Evolutionary conservation across 768 basidiomycete genomes (phyloP), one percentile per base, ranked within the genome.

Genomic region (Boletus reticulatus): DNA sequence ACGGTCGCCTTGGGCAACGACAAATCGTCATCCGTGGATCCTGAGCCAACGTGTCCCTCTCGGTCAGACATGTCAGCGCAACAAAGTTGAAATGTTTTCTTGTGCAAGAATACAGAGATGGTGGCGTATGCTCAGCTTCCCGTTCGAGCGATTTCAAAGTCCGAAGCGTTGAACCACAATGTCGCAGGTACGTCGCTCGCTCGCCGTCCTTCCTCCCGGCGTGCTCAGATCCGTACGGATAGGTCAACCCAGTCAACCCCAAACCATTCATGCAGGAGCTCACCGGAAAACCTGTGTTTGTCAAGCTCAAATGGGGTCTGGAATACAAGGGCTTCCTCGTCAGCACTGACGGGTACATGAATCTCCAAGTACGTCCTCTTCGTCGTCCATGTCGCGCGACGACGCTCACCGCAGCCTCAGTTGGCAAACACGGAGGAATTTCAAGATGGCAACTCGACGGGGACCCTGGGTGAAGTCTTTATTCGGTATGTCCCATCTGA

Each of bases 261-360:
- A 98, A 98, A 77, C 97, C 97, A 7, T 98, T 98, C 78, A 82
- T 99, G 67, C 94, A 98, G 77, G 95, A 97, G 72, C 86, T 98
- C 62, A 98, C 97, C 27, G 97, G 97, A 60, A 98, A 99, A 79
- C 88, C 89, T 38, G 92, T 98, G 43, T 91, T 86, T 67, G 97
- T 98, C 59, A 84, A 85, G 57, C 84, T 99, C 67, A 99, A 99
- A 78, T 99, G 97, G 97, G 97, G 97, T 58, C 81, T 98, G 48
- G 94, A 98, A 70, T 98, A 98, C 81, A 97, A 94, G 78, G 97
- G 97, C 42, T 99, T 97, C 78, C 82, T 99, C 60, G 97, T 99
- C 62, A 95, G 92, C 67, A 98, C 97, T 8, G 97, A 99, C 74
- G 93, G 93, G 13, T 99, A 97, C 77, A 98, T 98, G 97, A 99